These are phyloP conservation scores for Cyclotella cryptica DNA, from an alignment of 108 stramenopile genomes.

Conservation along the genomic window DNA sequence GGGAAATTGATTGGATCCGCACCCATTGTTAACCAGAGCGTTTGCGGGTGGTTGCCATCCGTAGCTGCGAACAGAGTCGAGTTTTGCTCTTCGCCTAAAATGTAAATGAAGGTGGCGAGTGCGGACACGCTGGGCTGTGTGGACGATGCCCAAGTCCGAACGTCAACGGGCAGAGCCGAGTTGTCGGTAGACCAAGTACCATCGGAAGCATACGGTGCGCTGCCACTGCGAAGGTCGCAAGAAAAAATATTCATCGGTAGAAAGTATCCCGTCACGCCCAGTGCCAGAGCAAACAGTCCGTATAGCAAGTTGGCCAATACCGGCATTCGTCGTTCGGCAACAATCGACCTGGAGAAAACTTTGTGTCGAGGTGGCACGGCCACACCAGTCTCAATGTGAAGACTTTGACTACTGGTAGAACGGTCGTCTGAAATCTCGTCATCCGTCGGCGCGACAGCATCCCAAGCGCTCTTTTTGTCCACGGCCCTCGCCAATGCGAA, in stretches of 20 bases:
- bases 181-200: constrained; percentile 31
- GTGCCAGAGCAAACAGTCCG: constrained; percentile 22
- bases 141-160: constrained; percentile 19
- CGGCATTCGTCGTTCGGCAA: constrained; percentile 13
- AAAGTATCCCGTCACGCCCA: constrained; percentile 29
- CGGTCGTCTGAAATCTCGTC: not conserved
- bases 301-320: constrained; percentile 26
- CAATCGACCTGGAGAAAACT: not conserved
- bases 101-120: not conserved
- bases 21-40: constrained; percentile 12
- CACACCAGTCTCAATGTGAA: no score
- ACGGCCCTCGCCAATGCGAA: constrained; percentile 15
- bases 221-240: not conserved
- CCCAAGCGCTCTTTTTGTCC: constrained; percentile 23
- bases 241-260: constrained; percentile 24
- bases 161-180: constrained; percentile 4
- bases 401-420: no score
- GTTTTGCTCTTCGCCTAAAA: not conserved
- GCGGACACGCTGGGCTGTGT: not conserved
- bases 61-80: constrained; percentile 14
- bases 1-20: constrained; percentile 20
- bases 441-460: not conserved
- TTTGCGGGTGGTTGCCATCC: constrained; percentile 12
- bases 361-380: not conserved
- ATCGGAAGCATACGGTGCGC: constrained; percentile 6